Evolutionary conservation across 2,329 filamentous ascomycete genomes (phyloP), one percentile per base, ranked within the genome.

Genomic region (Talaromyces amestolkiae): DNA sequence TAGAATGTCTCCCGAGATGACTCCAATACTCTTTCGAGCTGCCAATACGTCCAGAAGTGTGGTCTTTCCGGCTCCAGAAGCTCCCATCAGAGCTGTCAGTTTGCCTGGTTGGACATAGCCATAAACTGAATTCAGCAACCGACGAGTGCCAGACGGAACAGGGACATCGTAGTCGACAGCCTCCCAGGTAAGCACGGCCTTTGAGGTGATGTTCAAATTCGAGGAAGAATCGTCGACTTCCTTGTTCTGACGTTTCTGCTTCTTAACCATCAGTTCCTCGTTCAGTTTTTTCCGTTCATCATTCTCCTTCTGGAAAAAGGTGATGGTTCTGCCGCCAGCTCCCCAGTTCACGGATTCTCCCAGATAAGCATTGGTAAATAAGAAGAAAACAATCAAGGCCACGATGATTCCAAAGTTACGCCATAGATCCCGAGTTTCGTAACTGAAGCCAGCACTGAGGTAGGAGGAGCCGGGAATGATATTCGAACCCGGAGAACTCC

Each of bases 31-130:
- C 75, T 87, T 88, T 64, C 88, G 79, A 5, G 84, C 79, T 1
- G 88, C 87, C 11, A 96, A 80, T 0, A 94, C 91, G 71, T 96
- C 91, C 2, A 96, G 81, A 0, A 96, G 81, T 0, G 92, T 96
- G 0, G 92, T 95, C 79, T 96, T 96, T 58, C 92, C 92, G 4
- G 92, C 92, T n/a, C 86, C 86, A 3, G 83, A 85, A 15, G 81
- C 81, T 3, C 81, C 82, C 82, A 84, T 84, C 47, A 85, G 70
- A 7, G 82, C 82, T 6, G 81, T 83, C 27, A 84, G 68, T 58
- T 81, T 77, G 8, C 83, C 83, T 0, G 82, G 82, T 64, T 80
- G 78, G 24, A 85, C 81, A 64, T 79, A 84, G 0, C 82, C 82
- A 69, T 77, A 80, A 8, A 84, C 73, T 24, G 81, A 77, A 61